These are phyloP conservation scores for Casuarina cunninghamiana DNA, from an alignment of 306 rosid genomes.

Conservation along the genomic window DNA sequence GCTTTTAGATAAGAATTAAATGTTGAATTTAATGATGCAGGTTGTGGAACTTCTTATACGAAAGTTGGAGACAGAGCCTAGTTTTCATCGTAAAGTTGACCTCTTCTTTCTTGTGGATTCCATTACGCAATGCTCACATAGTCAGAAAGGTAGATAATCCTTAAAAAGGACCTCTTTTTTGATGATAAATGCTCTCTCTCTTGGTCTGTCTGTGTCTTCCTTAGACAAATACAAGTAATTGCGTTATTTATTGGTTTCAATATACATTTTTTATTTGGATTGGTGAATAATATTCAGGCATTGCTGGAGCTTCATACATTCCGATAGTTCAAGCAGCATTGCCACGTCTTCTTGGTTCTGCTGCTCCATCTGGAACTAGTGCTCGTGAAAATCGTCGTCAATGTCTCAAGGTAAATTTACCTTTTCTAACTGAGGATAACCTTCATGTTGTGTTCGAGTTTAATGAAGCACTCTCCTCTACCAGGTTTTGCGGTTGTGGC, in stretches of 20 bases:
- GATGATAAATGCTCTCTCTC: conserved; percentile 16
- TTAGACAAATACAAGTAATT: not conserved
- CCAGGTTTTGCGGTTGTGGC: conserved; percentile 97
- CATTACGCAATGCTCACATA: conserved; percentile 92
- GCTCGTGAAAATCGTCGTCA: conserved; percentile 99
- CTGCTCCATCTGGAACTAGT: conserved; percentile 88
- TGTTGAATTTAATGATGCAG: conserved; percentile 43
- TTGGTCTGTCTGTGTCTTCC: not conserved
- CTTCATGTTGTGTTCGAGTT: not conserved
- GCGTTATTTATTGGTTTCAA: conserved; percentile 12
- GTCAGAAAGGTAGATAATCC: conserved; percentile 67
- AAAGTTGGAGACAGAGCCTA: conserved; percentile 86
- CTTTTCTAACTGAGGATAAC: conserved; percentile 1
- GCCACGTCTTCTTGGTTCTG: conserved; percentile 97
- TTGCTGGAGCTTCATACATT: conserved; percentile 95
- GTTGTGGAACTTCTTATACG: conserved; percentile 98
- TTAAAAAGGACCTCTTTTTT: conserved; percentile 5
- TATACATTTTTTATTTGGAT: conserved; percentile 14
- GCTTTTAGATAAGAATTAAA: conserved; percentile 23
- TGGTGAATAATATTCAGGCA: conserved; percentile 53
- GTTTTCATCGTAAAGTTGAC: conserved; percentile 91
- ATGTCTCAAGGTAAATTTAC: conserved; percentile 77
- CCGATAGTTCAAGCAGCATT: conserved; percentile 95
- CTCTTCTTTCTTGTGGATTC: conserved; percentile 98
- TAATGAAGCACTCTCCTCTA: conserved; percentile 14